Base-by-base conservation (phyloP, 768 basidiomycete genomes). In the Dacryopinax spathularia region DNA sequence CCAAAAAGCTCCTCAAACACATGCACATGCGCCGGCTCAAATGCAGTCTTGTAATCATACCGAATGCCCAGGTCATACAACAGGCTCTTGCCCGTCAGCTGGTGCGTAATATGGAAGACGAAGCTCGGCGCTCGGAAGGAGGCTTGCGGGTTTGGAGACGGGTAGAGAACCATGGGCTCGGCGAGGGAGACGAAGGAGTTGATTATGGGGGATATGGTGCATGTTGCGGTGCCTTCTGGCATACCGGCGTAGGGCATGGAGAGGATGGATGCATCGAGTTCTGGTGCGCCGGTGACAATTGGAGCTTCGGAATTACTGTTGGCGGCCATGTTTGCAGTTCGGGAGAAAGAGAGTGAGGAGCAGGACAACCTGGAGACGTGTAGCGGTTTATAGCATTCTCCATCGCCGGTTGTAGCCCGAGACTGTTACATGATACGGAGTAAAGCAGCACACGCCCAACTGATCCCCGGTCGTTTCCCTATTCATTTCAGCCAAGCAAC, bases 121-220 rank as follows among this genome's bases (percentile, higher is more conserved):
- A 56, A 56, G 25, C 48, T 56, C 31, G 48, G 48, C 10, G 48
- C 48, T 3, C 48, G 48, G 48, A 56, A 56, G 48, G 48, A 56
- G 5, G 48, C 48, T 20, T 56, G 48, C 48, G 48, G 48, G 29
- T 56, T 56, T 29, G 48, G 48, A 10, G 25, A 27, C 25, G 48
- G 48, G 48, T 56, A 56, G 48, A 56, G 48, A 22, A 56, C 48
- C 25, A 56, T 56, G 6, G 48, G 48, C 48, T 56, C 48, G 9
- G 25, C 3, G 13, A 56, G 48, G 25, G 48, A 5, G 3, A 56
- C 48, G 48, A 56, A 29, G 48, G 25, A 27, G 25, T 56, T 56
- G 48, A 56, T 56, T 22, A 56, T 56, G 10, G 48, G 48, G 15
- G 48, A 56, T 22, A 56, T 56, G 29, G 48, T 56, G 29, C 48